Evolutionary conservation across 2,329 filamentous ascomycete species (phyloP), one percentile per base, ranked within the genome.

Genomic region (Pestalotiopsis sp.): DNA sequence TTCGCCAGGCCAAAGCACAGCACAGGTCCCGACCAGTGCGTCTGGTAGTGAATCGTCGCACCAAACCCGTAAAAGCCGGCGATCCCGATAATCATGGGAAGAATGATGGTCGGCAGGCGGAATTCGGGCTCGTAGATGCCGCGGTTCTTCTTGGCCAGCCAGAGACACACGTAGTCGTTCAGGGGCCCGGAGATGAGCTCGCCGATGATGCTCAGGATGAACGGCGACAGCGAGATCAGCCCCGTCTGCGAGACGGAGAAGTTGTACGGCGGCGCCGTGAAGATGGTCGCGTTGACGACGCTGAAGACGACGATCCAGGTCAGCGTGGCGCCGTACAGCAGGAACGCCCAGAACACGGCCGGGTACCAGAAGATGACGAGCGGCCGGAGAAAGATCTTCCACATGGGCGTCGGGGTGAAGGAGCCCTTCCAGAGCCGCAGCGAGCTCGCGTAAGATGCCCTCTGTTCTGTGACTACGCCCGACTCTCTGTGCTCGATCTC

Each of bases 71-170:
- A 85, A 76, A 85, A 85, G 9, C 84, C 84, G 6, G 78, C 82
- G 4, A 79, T 75, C 1, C 82, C 83, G 17, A 84, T 71, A 13
- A 85, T 65, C 17, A 80, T 76, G 1, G 82, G 80, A 5, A 84
- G 76, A 31, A 80, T 67, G 70, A 84, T 80, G 1, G 83, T 78
- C 13, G 80, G 80, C 41, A 76, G 67, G 39, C 85, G 81, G 72
- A 86, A 87, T 72, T 87, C 85, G 4, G 85, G 86, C 72, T 87
- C 85, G 74, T 87, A 87, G 62, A 86, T 77, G n/a, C 85, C 85
- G 23, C 77, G 78, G 73, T 87, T 87, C 70, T 79, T 81, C 73
- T 81, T 83, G 4, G 84, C 82, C 67, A 85, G 80, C 75, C 78
- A 83, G 23, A 85, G 70, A 68, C 78, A 80, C 39, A 83, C 73